Percentiles rank a stretch among this genome's conserved stretches.
Conservation (phyloP, 2,329 filamentous ascomycete genomes). For the Furcasterigmium sp. region DNA sequence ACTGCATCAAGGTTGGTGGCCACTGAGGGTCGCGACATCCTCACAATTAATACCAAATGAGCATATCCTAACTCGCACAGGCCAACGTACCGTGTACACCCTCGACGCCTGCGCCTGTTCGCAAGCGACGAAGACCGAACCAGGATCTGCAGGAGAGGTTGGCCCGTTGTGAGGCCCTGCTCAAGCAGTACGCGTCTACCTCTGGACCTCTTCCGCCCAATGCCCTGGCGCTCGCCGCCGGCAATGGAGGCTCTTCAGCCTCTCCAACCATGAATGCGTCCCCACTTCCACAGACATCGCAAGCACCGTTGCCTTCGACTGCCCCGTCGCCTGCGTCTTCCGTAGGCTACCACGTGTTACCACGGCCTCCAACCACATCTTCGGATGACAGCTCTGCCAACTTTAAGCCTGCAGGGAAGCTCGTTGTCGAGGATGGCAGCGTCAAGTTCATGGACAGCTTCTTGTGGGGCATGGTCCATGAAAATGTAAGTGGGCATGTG, state of each 20-base stretch:
- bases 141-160: conserved; percentile 58
- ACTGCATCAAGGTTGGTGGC: conserved; percentile 51
- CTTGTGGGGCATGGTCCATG: conserved; percentile 47
- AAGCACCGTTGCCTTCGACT: conserved; percentile 10
- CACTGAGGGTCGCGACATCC: not conserved
- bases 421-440: conserved; percentile 49
- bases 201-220: conserved; percentile 2
- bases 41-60: conserved; percentile 1
- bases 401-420: conserved; percentile 45
- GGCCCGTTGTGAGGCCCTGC: conserved; percentile 51
- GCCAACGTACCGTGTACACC: conserved; percentile 55
- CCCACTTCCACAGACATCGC: conserved; percentile 1
- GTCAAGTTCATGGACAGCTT: conserved; percentile 54
- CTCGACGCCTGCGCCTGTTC: conserved; percentile 53
- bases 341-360: not conserved
- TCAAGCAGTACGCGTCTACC: conserved; percentile 49
- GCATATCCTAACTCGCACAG: conserved; percentile 25
- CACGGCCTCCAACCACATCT: not conserved
- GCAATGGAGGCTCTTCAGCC: conserved; percentile 3
- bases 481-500: conserved; percentile 39
- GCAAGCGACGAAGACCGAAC: conserved; percentile 54
- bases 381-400: conserved; percentile 15
- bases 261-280: not conserved
- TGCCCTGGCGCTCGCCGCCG: conserved; percentile 10
- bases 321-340: not conserved